These are phyloP conservation scores for Dinochytrium kinnereticum DNA, from an alignment of 371 early-diverging fungal species.

Conservation along the genomic window DNA sequence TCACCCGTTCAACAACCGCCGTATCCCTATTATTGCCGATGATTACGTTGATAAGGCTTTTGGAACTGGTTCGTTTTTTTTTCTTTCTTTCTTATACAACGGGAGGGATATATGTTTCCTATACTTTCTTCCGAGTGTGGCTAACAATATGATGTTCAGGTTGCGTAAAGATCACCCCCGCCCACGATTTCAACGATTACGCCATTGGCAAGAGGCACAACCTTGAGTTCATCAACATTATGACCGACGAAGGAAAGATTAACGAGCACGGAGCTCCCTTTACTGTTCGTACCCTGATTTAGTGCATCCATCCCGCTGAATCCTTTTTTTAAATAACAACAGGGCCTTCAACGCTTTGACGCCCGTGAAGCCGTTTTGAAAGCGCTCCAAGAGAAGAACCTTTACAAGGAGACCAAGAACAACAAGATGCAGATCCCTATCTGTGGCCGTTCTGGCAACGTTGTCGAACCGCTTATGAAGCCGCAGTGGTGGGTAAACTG, in stretches of 20 bases:
- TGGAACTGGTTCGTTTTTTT: conserved; percentile 71
- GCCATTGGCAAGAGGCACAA: conserved; percentile 95
- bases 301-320: background rate
- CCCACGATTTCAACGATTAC: conserved; percentile 99
- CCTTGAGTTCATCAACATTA: conserved; percentile 90
- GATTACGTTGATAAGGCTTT: conserved; percentile 94
- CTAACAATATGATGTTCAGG: too few species aligned
- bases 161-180: conserved; percentile 99
- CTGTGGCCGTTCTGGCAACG: conserved; percentile 94
- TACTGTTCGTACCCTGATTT: conserved; percentile 24
- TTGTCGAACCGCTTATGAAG: conserved; percentile 98
- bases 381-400: conserved; percentile 84
- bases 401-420: conserved; percentile 86
- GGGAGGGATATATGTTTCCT: background rate
- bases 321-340: background rate
- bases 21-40: conserved; percentile 92
- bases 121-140: background rate
- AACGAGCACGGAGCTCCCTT: conserved; percentile 87
- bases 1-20: conserved; percentile 94
- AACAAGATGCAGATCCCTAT: conserved; percentile 96
- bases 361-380: conserved; percentile 89
- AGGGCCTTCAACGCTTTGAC: conserved; percentile 95
- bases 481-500: conserved; percentile 99
- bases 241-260: conserved; percentile 96
- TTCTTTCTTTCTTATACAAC: background rate